Base-by-base conservation (phyloP, 2,329 filamentous ascomycete species). In the Pseudogymnoascus sp. region DNA sequence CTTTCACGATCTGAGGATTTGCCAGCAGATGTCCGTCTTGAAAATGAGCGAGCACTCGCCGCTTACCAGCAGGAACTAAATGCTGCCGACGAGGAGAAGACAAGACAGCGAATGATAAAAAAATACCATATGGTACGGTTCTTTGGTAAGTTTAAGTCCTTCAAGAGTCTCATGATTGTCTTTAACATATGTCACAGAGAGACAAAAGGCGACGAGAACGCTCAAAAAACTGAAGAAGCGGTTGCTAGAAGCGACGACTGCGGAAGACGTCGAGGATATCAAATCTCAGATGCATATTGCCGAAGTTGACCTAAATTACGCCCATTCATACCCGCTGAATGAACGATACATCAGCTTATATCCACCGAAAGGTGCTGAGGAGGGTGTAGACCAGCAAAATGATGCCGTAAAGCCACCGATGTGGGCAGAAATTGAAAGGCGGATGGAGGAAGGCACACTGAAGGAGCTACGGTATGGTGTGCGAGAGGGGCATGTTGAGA, bases 101-200 rank as follows among this genome's bases (percentile, higher is more conserved):
- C 80, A 71, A 81, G 84, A 67, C 81, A 81, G 68, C 80, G 84
- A 64, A 90, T 92, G 83, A 91, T 92, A 65, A 80, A 80, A 60
- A 89, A 87, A 73, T 94, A 92, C 69, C 90, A 93, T 73, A 92
- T 91, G 83, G 84, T 93, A 60, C 80, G 90, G 28, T 94, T 94
- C 72, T 93, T 93, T 74, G 90, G 90, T 89, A 78, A 52, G 81
- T 69, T 4, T 39, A 14, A 36, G 65, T n/a, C 60, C 65, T 12
- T 36, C 64, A 2, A 42, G 36, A 4, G 55, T 60, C 42, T n/a
- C 12, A 9, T 38, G 14, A 30, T 11, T 22, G 14, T 65, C 12
- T 55, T 64, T 41, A 64, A 69, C 8, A 67, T 60, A 12, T 11
- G 39, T 59, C 58, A 14, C 65, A 89, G 87, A 91, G 68, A 82